phyloP scores from a whole-genome alignment of 169 alveolate genomes.

The Eimeria brunetti region DNA sequence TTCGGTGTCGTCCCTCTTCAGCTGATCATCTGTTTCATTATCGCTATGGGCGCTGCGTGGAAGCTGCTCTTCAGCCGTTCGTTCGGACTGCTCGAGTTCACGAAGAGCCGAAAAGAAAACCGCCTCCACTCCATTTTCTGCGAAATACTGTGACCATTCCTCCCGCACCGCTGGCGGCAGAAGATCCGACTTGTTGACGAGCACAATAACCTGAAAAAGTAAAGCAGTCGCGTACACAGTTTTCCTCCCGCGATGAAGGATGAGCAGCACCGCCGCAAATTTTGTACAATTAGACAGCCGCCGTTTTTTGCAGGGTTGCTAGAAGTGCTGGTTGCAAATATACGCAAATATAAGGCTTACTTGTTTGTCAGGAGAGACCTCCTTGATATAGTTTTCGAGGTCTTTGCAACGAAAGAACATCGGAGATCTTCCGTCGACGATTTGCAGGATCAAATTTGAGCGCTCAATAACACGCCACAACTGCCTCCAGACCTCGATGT shows the following conservation, averaged over 20 bases:
- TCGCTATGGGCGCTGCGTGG: slow-evolving; percentile 11
- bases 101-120: slow-evolving; percentile 75
- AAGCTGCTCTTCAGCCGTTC: background rate
- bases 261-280: background rate
- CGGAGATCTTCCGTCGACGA: slow-evolving; percentile 99
- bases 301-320: background rate
- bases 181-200: slow-evolving; percentile 82
- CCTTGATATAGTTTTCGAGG: slow-evolving; percentile 91
- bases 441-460: slow-evolving; percentile 95
- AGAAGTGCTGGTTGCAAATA: background rate
- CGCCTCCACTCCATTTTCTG: slow-evolving; percentile 13
- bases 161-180: slow-evolving; percentile 71
- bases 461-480: slow-evolving; percentile 99
- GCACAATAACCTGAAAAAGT: slow-evolving; percentile 66
- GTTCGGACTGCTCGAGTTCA: slow-evolving; percentile 46
- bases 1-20: slow-evolving; percentile 9
- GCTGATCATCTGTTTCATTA: background rate
- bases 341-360: background rate
- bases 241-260: background rate
- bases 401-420: slow-evolving; percentile 95
- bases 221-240: background rate
- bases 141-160: slow-evolving; percentile 69
- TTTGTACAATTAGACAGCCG: background rate
- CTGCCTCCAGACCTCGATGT: slow-evolving; percentile 99
- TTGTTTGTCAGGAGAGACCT: slow-evolving; percentile 66